A percentile compares a stretch with the other conserved stretches of the same genome.
These are phyloP conservation scores for Nasturtium officinale DNA, from an alignment of 345 rosid species.

Conservation along the genomic window DNA sequence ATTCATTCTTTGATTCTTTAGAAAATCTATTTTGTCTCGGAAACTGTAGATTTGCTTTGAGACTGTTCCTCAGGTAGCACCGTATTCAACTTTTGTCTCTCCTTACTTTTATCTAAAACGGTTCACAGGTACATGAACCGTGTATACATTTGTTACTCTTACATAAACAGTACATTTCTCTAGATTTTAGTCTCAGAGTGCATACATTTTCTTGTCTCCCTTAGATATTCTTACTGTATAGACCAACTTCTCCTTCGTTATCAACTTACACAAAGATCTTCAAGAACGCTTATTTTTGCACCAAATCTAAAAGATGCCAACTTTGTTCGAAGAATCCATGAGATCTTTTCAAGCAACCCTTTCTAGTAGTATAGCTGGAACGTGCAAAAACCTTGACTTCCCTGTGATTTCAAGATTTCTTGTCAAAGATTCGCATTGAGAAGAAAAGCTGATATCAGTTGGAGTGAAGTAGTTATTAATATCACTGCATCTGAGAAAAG, in stretches of 20 bases:
- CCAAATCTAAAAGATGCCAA: slow-evolving; percentile 25
- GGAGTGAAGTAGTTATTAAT: not conserved
- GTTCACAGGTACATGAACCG: slow-evolving; percentile 10
- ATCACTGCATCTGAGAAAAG: slow-evolving; percentile 31
- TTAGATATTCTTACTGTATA: not conserved
- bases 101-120: slow-evolving; percentile 12
- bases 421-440: not conserved
- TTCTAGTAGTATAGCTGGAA: too few species aligned
- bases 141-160: slow-evolving; percentile 29
- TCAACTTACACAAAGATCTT: slow-evolving; percentile 11
- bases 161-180: slow-evolving; percentile 6
- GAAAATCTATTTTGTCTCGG: slow-evolving; percentile 16
- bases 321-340: not conserved
- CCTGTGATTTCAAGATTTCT: not conserved
- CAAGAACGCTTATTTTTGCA: not conserved
- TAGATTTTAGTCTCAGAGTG: slow-evolving; percentile 44
- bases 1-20: slow-evolving; percentile 37
- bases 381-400: not conserved
- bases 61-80: slow-evolving; percentile 20
- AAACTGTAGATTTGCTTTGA: slow-evolving; percentile 31
- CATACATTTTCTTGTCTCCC: slow-evolving; percentile 51
- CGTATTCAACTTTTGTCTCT: slow-evolving; percentile 18
- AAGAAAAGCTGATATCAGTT: not conserved
- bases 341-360: slow-evolving; percentile 7
- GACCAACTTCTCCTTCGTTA: not conserved